phyloP scores from a whole-genome alignment of 306 rosid species.

The Lathyrus tuberosus region DNA sequence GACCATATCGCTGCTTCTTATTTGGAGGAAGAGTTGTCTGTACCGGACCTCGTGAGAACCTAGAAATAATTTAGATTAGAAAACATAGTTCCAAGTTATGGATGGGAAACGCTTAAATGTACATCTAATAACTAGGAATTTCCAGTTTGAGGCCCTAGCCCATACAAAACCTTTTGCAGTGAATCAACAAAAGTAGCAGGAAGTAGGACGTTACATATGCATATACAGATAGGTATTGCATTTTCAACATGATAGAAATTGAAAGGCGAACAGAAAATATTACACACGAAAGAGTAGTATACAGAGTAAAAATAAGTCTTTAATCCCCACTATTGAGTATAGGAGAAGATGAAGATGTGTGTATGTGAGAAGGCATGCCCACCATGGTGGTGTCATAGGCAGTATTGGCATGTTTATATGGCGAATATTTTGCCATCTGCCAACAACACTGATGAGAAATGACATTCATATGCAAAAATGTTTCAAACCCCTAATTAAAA shows the following conservation, averaged over 20 bases:
- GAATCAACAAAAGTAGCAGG: background rate
- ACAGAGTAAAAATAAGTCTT: background rate
- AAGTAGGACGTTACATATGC: background rate
- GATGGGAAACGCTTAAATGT: constrained; percentile 12
- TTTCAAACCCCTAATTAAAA: background rate
- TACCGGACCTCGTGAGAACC: constrained; percentile 83
- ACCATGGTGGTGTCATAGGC: background rate
- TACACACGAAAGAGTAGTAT: background rate
- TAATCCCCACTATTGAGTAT: background rate
- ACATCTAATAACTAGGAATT: background rate
- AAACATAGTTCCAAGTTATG: constrained; percentile 12
- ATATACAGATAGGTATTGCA: background rate
- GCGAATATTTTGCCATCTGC: background rate
- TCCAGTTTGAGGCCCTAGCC: constrained; percentile 6
- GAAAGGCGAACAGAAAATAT: background rate
- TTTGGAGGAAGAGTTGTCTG: constrained; percentile 70
- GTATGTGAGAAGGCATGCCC: background rate
- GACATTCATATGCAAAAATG: background rate
- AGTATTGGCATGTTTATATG: background rate
- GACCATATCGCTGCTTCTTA: constrained; percentile 51
- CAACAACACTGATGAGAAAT: background rate
- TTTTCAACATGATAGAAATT: constrained; percentile 19
- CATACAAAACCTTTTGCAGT: background rate
- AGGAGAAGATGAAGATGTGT: background rate
- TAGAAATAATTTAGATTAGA: constrained; percentile 41